Evolutionary conservation across 345 rosid genomes (phyloP).

Genomic region (Nephelium lappaceum): DNA sequence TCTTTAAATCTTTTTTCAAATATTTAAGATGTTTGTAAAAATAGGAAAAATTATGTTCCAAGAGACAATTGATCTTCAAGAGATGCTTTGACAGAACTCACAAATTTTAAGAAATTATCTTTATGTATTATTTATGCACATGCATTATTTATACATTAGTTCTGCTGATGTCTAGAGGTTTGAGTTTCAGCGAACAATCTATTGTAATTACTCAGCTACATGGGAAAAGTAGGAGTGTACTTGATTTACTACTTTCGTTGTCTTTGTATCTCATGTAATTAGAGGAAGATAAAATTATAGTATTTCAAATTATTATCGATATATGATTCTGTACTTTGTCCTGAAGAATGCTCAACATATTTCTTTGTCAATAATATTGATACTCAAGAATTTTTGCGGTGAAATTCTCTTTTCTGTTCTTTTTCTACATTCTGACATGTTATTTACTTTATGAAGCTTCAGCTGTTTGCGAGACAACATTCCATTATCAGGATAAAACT

Average conservation of each 20-base stretch:
- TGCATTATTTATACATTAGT: neutral
- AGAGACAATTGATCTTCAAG: neutral
- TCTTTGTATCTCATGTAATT: neutral
- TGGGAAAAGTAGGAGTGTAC: neutral
- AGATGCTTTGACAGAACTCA: neutral
- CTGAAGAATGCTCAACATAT: neutral
- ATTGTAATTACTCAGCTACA: neutral
- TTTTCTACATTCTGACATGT: conserved; percentile 29
- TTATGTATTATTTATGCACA: neutral
- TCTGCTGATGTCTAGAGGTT: neutral
- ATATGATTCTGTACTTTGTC: neutral
- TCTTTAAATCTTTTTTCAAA: neutral
- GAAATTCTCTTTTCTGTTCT: conserved; percentile 4
- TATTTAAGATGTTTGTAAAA: neutral
- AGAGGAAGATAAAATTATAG: too few species aligned
- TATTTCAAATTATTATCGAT: too few species aligned
- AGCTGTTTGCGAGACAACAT: conserved; percentile 76
- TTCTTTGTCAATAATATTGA: neutral
- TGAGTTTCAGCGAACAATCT: neutral
- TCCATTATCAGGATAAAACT: conserved; percentile 85
- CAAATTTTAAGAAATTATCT: neutral
- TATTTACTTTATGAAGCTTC: conserved; percentile 68
- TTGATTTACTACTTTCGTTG: neutral
- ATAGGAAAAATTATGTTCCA: neutral
- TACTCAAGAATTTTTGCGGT: neutral